Evolutionary conservation across 306 rosid genomes (phyloP).

Genomic region (Gleditsia sinensis): DNA sequence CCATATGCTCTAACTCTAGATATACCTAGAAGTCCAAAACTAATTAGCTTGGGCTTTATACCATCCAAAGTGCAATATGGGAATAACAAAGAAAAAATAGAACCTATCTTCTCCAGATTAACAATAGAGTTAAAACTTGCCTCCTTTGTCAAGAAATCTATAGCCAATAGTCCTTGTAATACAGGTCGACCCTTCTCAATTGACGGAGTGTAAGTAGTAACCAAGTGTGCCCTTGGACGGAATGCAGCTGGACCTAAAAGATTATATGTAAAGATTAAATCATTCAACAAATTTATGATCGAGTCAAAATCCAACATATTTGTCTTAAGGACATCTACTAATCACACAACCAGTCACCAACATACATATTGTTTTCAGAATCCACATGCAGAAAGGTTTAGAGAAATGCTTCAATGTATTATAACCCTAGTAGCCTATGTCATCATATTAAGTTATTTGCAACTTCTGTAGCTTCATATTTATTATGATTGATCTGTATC

Average conservation of each 20-base stretch:
- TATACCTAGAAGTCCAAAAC: constrained; percentile 18
- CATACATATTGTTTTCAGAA: constrained; percentile 12
- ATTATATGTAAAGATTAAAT: constrained; percentile 35
- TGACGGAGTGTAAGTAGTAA: constrained; percentile 69
- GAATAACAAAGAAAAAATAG: constrained; percentile 27
- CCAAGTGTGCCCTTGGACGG: constrained; percentile 94
- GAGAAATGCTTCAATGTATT: not conserved
- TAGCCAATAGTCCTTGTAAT: constrained; percentile 94
- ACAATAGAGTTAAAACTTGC: constrained; percentile 45
- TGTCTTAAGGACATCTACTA: constrained; percentile 24
- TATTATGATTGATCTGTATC: constrained; percentile 12
- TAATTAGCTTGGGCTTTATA: not conserved
- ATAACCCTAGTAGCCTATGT: constrained; percentile 18
- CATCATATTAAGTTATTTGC: constrained; percentile 15
- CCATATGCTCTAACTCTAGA: constrained; percentile 30
- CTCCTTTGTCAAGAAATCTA: constrained; percentile 93
- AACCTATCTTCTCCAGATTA: constrained; percentile 17
- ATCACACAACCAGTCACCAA: constrained; percentile 20
- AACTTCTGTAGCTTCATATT: constrained; percentile 22
- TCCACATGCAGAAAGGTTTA: not conserved
- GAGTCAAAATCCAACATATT: not conserved
- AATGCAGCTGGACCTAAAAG: constrained; percentile 98
- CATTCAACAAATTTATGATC: constrained; percentile 7
- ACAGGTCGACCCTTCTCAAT: constrained; percentile 97
- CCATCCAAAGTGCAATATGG: constrained; percentile 5